A percentile compares a stretch with the other conserved stretches of the same genome.
phyloP scores from a whole-genome alignment of 371 early-diverging fungal species.

The Zancudomyces culisetae region DNA sequence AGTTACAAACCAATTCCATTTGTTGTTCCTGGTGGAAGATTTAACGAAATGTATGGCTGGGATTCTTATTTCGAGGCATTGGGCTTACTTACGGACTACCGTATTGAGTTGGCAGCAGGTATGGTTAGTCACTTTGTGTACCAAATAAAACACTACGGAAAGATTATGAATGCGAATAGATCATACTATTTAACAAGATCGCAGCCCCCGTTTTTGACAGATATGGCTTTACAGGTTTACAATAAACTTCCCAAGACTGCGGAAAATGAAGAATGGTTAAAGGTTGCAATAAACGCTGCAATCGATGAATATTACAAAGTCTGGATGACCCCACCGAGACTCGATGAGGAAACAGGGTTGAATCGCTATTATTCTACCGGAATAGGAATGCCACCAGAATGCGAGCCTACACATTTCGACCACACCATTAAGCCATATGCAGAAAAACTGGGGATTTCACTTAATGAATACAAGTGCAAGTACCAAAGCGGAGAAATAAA shows the following conservation, averaged over 20 bases:
- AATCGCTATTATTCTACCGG: conserved; percentile 75
- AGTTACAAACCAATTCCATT: conserved; percentile 61
- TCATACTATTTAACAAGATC: conserved; percentile 89
- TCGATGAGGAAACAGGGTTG: conserved; percentile 57
- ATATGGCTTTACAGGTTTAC: conserved; percentile 79
- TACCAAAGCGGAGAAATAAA: conserved; percentile 43
- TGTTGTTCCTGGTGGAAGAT: conserved; percentile 93
- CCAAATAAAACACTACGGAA: conserved; percentile 90
- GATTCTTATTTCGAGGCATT: conserved; percentile 88
- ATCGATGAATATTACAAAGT: conserved; percentile 83
- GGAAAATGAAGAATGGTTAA: conserved; percentile 53
- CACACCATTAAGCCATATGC: conserved; percentile 78
- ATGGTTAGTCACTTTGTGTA: conserved; percentile 95
- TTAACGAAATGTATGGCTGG: conserved; percentile 98
- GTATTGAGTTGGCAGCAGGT: conserved; percentile 59
- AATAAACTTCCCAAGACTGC: conserved; percentile 29
- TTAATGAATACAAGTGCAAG: conserved; percentile 45
- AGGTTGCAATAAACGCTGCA: conserved; percentile 47
- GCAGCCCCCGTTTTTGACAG: conserved; percentile 94
- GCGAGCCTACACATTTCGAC: conserved; percentile 84
- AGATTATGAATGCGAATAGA: conserved; percentile 93
- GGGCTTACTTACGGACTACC: conserved; percentile 69
- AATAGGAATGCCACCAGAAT: conserved; percentile 90
- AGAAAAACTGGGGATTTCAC: conserved; percentile 32
- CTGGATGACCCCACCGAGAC: conserved; percentile 70